Evolutionary conservation across 192 early-diverging fungal species (phyloP), one percentile per base, ranked within the genome.

Genomic region (Coemansia sp.): DNA sequence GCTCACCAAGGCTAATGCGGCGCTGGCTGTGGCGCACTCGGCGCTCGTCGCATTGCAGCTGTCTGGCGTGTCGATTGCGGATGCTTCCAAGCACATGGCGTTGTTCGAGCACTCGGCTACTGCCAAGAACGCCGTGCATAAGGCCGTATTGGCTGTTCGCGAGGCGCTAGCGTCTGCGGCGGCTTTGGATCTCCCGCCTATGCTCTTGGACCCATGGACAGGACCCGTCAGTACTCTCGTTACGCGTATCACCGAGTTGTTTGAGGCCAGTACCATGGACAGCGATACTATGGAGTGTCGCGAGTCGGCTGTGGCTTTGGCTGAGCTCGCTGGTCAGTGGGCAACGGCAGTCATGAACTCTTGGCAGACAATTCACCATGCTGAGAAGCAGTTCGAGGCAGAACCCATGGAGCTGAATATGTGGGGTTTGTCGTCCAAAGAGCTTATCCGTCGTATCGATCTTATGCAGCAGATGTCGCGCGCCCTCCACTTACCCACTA

Each of bases 351-450:
- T 78, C 16, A 75, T 83, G 81, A 60, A 74, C 62, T 76, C 69
- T 39, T 83, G 81, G 81, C 81, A 83, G 64, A 57, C 69, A 1
- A 70, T 83, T 15, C 24, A 61, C 43, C 55, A n/a, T 8, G 81
- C 81, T n/a, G 76, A 83, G 61, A 9, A 65, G 50, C 65, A 72
- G 66, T 70, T 49, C 49, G 29, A 20, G 20, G 61, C 50, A 0
- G 47, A n/a, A 3, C n/a, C 24, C 12, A 58, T 22, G 20, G 70
- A 78, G 24, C 13, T 39, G 46, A 78, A 78, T 43, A 36, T 44
- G 31, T 83, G 76, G 76, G 81, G 81, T 7, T 41, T 83, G 52
- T 39, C 38, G 52, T 52, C 76, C 66, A 78, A 77, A 44, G 81
- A 83, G 70, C 73, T 83, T 11, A 38, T 83, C 47, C 73, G 64